Evolutionary conservation across 371 early-diverging fungal species (phyloP), one percentile per base, ranked within the genome.

Genomic region (Mucor saturninus): DNA sequence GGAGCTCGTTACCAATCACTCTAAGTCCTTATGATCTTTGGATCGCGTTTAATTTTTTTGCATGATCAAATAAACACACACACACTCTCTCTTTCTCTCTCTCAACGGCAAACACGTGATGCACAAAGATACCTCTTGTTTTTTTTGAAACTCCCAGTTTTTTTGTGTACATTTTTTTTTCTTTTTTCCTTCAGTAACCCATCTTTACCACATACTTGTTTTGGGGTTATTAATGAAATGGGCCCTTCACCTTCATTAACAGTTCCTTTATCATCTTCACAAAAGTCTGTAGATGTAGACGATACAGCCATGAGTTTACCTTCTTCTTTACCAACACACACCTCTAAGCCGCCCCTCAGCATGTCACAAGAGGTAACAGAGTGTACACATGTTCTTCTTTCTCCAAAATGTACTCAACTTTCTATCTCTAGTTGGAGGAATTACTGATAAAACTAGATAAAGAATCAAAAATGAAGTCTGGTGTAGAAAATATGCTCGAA

Each of bases 401-500:
- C 11, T 6, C 39, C 11, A 6, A 38, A 8, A 38, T 38, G 8
- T 11, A 6, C 39, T 11, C 39, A 6, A 13, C 8, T 15, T 43
- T 43, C 15, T 43, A n/a, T 43, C 15, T 43, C 15, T 55, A 75
- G 75, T 39, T 75, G 51, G 72, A 75, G 56, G 61, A 42, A 13
- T 45, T 75, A 32, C 42, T 75, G 2, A 6, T 42, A 42, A 75
- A 68, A 48, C 59, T 81, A 13, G 72, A 68, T 32, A 75, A 70
- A 59, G 77, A 79, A 51, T 59, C 58, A 30, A 81, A 81, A 61
- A 65, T 79, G 66, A 79, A 81, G 45, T 54, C 75, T 15, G 82
- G 82, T 21, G 81, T 78, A 15, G 83, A 82, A 43, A 78, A 74
- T 42, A 82, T 82, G 83, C 62, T 82, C 5, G 76, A 82, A 65